Evolutionary conservation across 768 basidiomycete species (phyloP), one percentile per base, ranked within the genome.

Genomic region (Ramaria sp.): DNA sequence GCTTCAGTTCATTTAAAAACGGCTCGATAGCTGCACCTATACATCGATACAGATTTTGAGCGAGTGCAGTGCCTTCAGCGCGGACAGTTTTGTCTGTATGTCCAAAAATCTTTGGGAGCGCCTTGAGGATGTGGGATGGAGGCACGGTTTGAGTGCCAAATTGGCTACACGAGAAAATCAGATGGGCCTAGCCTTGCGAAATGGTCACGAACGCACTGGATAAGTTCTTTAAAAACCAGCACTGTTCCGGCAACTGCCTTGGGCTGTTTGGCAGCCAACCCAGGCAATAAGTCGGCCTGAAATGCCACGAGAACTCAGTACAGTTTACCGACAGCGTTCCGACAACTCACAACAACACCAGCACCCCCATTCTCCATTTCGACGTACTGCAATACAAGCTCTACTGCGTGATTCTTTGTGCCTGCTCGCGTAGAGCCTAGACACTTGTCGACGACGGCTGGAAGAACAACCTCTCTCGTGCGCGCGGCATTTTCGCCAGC

Each of bases 1-100:
- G 92, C 65, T 99, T 99, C 57, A 99, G 76, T 57, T 97, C 94
- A 20, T 78, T 71, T 20, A 99, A 71, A 73, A 82, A 90, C 45
- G 89, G 78, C 52, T 92, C 84, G 57, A 99, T 85, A 0, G 81
- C 83, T 50, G 80, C 62, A 13, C 68, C 55, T 52, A 98, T 82
- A 65, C 82, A 92, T 56, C 88, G 84, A 72, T 98, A 95, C 6
- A 98, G 68, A 0, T 72, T 70, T 61, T 85, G 82, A 0, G 81
- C 75, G 18, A 99, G 81, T 27, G 76, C 72, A 0, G 81, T 81
- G 32, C 95, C 96, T 70, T 99, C 96, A 0, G 88, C 81, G 57
- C 96, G 87, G 50, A 99, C 96, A 25, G 81, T 85, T 71, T 98
- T 98, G 69, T 99, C 96, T 15, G 81, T 83, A 64, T 99, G 96